Evolutionary conservation across 2,329 filamentous ascomycete genomes (phyloP).

Genomic region (Alternaria alternata): DNA sequence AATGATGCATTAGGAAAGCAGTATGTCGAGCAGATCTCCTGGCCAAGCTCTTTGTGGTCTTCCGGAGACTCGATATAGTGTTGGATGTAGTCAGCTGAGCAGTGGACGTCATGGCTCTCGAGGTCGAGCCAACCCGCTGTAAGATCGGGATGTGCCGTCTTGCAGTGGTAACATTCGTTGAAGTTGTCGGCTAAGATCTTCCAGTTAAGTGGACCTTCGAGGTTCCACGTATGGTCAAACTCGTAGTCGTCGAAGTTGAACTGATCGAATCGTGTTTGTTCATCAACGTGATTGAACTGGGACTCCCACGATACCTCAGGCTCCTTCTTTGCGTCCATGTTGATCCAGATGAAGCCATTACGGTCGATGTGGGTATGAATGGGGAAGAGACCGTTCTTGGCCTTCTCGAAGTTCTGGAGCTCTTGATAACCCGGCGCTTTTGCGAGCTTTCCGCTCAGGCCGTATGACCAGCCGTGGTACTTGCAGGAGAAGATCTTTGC

Average conservation of each 20-base stretch:
- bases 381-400: constrained; percentile 46
- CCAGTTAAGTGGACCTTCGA: constrained; percentile 46
- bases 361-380: constrained; percentile 46
- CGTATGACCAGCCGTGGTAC: constrained; percentile 59
- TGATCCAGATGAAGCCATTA: constrained; percentile 49
- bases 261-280: constrained; percentile 45
- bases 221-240: constrained; percentile 54
- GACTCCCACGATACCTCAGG: constrained; percentile 43
- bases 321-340: constrained; percentile 45
- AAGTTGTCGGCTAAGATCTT: constrained; percentile 63
- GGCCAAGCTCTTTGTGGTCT: constrained; percentile 32
- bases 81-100: constrained; percentile 42
- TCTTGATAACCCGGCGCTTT: constrained; percentile 56
- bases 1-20: constrained; percentile 43
- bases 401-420: constrained; percentile 51
- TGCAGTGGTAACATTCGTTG: constrained; percentile 72
- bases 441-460: constrained; percentile 53
- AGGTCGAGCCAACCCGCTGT: constrained; percentile 63
- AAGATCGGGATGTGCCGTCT: constrained; percentile 66
- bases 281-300: constrained; percentile 39
- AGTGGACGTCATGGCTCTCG: constrained; percentile 57
- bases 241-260: constrained; percentile 54
- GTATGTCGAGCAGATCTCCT: constrained; percentile 43
- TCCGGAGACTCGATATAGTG: constrained; percentile 43
- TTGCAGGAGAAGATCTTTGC: constrained; percentile 53